These are phyloP conservation scores for Kalanchoe fedtschenkoi DNA, from an alignment of 164 flowering plant genomes.

Conservation along the genomic window DNA sequence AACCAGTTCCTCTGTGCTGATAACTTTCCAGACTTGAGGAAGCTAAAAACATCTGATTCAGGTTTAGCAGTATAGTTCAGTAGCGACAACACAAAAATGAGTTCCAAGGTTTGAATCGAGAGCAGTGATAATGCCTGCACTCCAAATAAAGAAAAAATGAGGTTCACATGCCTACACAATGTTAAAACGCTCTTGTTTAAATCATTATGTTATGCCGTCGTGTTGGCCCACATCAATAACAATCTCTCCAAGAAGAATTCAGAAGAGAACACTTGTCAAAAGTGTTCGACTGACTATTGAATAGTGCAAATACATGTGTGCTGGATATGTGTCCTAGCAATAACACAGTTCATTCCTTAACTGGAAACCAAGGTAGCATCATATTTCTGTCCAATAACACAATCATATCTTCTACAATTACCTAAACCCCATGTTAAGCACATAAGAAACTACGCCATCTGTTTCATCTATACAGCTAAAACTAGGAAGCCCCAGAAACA, in stretches of 20 bases:
- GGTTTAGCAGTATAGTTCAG: slow-evolving; percentile 36
- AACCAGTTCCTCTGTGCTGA: slow-evolving; percentile 49
- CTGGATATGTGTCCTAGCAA: background rate
- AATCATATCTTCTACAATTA: background rate
- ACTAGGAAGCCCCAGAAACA: background rate
- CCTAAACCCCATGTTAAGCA: background rate
- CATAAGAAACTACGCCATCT: background rate
- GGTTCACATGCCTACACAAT: background rate
- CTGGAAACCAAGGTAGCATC: background rate
- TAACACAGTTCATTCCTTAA: background rate
- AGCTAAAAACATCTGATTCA: slow-evolving; percentile 17
- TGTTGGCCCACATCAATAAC: no score
- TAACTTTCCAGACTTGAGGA: slow-evolving; percentile 23
- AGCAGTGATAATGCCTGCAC: slow-evolving; percentile 57
- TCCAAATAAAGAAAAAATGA: slow-evolving; percentile 5
- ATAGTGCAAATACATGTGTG: background rate
- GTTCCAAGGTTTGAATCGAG: slow-evolving; percentile 45
- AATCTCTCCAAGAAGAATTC: no score
- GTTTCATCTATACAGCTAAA: background rate
- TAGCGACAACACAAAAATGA: slow-evolving; percentile 33
- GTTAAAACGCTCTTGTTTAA: background rate
- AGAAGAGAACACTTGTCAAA: background rate
- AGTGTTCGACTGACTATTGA: background rate
- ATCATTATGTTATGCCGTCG: no score
- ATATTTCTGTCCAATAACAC: background rate